Evolutionary conservation across 164 flowering plant genomes (phyloP).

Genomic region (Paratinospora sagittata): DNA sequence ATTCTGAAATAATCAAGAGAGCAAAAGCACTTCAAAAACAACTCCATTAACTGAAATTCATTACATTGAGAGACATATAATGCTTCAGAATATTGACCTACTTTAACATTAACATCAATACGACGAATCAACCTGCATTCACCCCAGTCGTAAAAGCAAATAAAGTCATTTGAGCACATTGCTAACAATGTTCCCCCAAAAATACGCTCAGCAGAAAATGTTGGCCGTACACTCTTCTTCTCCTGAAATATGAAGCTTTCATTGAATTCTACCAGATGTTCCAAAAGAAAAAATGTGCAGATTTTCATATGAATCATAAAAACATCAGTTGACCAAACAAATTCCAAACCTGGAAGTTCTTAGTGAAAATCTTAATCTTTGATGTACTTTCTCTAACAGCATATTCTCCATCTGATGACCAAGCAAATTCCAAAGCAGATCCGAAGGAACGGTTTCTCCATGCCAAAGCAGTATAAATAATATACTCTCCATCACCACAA

Average conservation of each 20-base stretch:
- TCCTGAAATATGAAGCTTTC: constrained; percentile 56
- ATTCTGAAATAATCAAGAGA: constrained; percentile 43
- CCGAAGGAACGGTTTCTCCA: constrained; percentile 99
- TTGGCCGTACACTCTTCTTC: constrained; percentile 81
- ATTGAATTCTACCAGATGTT: constrained; percentile 5
- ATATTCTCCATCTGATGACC: constrained; percentile 98
- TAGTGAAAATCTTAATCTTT: constrained; percentile 81
- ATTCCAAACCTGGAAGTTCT: constrained; percentile 68
- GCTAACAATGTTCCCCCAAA: constrained; percentile 86
- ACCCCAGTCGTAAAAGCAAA: constrained; percentile 97
- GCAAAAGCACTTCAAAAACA: constrained; percentile 5
- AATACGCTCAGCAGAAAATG: constrained; percentile 90
- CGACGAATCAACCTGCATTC: constrained; percentile 90
- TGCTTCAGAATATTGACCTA: constrained; percentile 25
- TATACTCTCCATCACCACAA: constrained; percentile 97
- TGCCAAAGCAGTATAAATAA: constrained; percentile 92
- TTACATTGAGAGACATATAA: background rate
- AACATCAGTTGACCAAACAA: background rate
- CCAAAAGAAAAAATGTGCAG: background rate
- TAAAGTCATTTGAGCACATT: constrained; percentile 95
- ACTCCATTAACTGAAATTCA: background rate
- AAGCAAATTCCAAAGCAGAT: constrained; percentile 87
- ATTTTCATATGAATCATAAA: constrained; percentile 1
- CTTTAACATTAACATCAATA: constrained; percentile 92
- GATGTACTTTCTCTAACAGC: constrained; percentile 96